Evolutionary conservation across 2,329 filamentous ascomycete genomes (phyloP).

Genomic region (Hypoxylon sp.): DNA sequence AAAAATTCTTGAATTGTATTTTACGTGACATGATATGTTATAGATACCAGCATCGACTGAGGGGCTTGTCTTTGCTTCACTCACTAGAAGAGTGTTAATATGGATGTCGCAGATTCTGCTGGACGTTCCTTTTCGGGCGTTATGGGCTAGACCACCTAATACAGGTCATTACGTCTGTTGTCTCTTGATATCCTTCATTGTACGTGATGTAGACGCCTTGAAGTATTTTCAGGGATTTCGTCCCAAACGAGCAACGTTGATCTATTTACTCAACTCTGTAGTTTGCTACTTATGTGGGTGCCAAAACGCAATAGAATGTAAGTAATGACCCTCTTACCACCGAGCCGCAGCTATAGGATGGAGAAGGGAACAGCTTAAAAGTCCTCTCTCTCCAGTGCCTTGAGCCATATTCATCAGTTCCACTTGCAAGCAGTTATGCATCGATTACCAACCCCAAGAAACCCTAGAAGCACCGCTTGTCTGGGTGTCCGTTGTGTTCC

Average conservation of each 20-base stretch:
- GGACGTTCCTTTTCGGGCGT: constrained; percentile 2
- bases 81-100: constrained; percentile 21
- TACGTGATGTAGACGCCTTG: not conserved
- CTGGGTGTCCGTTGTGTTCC: constrained; percentile 8
- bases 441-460: constrained; percentile 21
- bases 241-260: not conserved
- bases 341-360: not conserved
- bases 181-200: not conserved
- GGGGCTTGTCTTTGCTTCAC: constrained; percentile 22
- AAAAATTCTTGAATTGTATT: constrained; percentile 36
- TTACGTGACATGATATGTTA: constrained; percentile 43
- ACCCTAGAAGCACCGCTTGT: constrained; percentile 12
- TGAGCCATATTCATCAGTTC: too few relatives aligned
- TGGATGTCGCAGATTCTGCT: constrained; percentile 10
- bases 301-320: not conserved
- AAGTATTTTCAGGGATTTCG: not conserved
- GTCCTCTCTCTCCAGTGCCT: too few relatives aligned
- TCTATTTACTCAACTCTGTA: not conserved
- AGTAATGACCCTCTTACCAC: too few relatives aligned
- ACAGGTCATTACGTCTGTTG: constrained; percentile 2
- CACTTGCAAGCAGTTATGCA: too few relatives aligned
- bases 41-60: constrained; percentile 42
- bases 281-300: not conserved
- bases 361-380: too few relatives aligned
- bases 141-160: constrained; percentile 8